A percentile compares a stretch with the other conserved stretches of the same genome.
phyloP scores from a whole-genome alignment of 352 stramenopile genomes.

The Phytophthora rubi region DNA sequence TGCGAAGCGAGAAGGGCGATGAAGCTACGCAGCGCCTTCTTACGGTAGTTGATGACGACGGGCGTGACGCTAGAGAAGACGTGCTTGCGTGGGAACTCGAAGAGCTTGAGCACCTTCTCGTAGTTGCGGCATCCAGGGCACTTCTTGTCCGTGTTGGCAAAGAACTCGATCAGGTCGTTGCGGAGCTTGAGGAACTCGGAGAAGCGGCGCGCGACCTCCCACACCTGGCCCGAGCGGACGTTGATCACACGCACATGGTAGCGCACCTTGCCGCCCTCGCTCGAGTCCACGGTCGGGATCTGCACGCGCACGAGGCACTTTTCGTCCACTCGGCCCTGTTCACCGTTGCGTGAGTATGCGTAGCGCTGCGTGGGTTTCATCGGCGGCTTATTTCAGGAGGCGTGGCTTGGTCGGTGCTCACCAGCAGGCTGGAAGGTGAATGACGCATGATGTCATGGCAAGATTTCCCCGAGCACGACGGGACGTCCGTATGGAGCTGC shows the following conservation, averaged over 20 bases:
- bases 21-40: conserved; percentile 77
- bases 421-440: conserved; percentile 33
- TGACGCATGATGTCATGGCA: conserved; percentile 14
- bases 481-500: conserved; percentile 31
- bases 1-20: conserved; percentile 76
- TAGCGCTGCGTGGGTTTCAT: conserved; percentile 69
- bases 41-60: conserved; percentile 83
- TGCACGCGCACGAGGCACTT: conserved; percentile 76
- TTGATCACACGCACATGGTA: conserved; percentile 82
- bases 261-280: conserved; percentile 51
- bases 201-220: conserved; percentile 78
- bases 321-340: conserved; percentile 63
- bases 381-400: conserved; percentile 2
- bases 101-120: conserved; percentile 79
- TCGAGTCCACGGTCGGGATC: conserved; percentile 51
- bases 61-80: conserved; percentile 80
- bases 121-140: conserved; percentile 86
- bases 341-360: conserved; percentile 84
- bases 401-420: conserved; percentile 18
- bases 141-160: conserved; percentile 64
- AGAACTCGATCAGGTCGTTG: conserved; percentile 71
- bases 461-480: conserved; percentile 13
- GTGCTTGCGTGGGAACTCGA: conserved; percentile 88
- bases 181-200: conserved; percentile 84
- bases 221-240: conserved; percentile 68